Base-by-base conservation (phyloP, 306 rosid species). In the Prunus mume region DNA sequence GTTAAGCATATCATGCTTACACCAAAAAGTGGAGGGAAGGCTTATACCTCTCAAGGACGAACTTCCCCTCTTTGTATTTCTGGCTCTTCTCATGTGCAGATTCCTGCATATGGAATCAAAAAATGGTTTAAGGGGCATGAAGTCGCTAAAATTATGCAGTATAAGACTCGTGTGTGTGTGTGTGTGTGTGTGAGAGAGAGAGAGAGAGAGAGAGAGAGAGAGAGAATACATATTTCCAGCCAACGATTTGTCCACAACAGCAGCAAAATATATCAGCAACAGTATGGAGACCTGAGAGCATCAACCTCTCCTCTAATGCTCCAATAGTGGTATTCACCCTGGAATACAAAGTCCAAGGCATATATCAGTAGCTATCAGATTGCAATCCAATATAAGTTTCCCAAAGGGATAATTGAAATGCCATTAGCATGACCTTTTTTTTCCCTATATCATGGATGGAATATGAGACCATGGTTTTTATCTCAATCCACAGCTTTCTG, bases 1-100 rank as follows among this genome's bases (percentile, higher is more conserved):
- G 15, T 22, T 61, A 19, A 76, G 51, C 46, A 49, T 18, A 58
- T 24, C 67, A 34, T 18, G 32, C 54, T 5, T 19, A 1, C 25
- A n/a, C 24, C 24, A 38, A 51, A 47, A 13, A 22, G 10, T 25
- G 43, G 62, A 58, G 52, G 64, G 79, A 64, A 75, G 66, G 68
- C 60, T 45, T 61, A 67, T 88, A 93, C 98, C 96, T 93, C 85
- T 93, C 98, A 74, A 93, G 98, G 63, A 93, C 93, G 83, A 85
- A 91, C 88, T 87, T 93, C 65, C 97, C 98, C 81, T 93, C 97
- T 82, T 93, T 93, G 74, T 91, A 91, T 82, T 93, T 88, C 74
- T 93, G 98, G 83, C 85, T 81, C 84, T 79, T 90, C 84, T 91
- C 98, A 14, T 87, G 98, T 9, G 93, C 96, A 79, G 84, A 80